phyloP scores from a whole-genome alignment of 2,329 filamentous ascomycete genomes.

The Fusarium musae region DNA sequence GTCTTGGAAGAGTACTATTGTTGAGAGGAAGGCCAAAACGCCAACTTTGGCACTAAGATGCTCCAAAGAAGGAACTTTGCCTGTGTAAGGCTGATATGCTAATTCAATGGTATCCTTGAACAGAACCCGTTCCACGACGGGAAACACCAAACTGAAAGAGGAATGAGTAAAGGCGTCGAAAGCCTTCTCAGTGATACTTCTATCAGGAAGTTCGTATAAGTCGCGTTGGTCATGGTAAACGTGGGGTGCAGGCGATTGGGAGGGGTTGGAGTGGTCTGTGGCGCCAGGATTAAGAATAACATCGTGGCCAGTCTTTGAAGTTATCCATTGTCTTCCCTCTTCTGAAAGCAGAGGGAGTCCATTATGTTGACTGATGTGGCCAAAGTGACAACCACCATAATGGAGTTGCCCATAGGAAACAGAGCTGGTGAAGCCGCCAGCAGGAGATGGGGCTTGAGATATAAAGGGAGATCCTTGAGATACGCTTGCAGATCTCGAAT shows the following conservation, averaged over 20 bases:
- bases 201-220: constrained; percentile 29
- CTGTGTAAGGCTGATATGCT: constrained; percentile 53
- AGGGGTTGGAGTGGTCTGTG: neutral
- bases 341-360: constrained; percentile 38
- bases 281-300: neutral
- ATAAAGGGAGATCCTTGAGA: neutral
- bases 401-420: constrained; percentile 41
- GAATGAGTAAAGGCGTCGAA: constrained; percentile 43
- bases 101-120: constrained; percentile 57
- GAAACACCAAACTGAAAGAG: constrained; percentile 58
- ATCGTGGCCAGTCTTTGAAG: constrained; percentile 30
- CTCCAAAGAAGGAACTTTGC: constrained; percentile 33
- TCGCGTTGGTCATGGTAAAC: constrained; percentile 1
- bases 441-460: neutral
- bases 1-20: constrained; percentile 43
- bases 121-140: constrained; percentile 58
- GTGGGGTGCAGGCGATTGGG: neutral
- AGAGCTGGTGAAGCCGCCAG: constrained; percentile 2
- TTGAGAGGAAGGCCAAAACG: constrained; percentile 60
- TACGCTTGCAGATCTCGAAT: constrained; percentile 2
- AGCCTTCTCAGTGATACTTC: constrained; percentile 43
- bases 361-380: constrained; percentile 41
- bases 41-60: constrained; percentile 56
- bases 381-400: constrained; percentile 38
- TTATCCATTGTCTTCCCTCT: constrained; percentile 37